A percentile compares a stretch with the other conserved stretches of the same genome.
Evolutionary conservation across 2,329 filamentous ascomycete species (phyloP).

Genomic region (Stemphylium vesicarium): DNA sequence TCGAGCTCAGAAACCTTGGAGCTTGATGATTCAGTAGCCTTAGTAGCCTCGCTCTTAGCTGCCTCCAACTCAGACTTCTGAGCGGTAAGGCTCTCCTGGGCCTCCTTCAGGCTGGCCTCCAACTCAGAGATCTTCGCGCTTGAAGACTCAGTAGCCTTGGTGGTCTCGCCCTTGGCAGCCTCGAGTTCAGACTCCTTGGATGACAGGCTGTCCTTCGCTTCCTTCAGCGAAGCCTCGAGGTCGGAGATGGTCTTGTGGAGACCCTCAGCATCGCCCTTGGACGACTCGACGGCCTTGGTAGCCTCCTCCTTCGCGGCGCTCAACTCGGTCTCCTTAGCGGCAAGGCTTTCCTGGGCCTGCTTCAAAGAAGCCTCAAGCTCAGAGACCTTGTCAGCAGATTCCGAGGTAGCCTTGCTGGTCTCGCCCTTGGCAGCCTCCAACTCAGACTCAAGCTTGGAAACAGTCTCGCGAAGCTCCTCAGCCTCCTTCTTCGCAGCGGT

Average conservation of each 20-base stretch:
- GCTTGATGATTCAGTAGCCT: constrained; percentile 25
- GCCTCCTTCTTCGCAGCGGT: constrained; percentile 21
- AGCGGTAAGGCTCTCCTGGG: constrained; percentile 27
- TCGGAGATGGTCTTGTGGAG: constrained; percentile 29
- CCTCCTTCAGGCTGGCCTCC: constrained; percentile 30
- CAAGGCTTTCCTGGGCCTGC: constrained; percentile 23
- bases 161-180: constrained; percentile 21
- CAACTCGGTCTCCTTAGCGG: constrained; percentile 33
- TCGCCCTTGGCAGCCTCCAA: constrained; percentile 24
- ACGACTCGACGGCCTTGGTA: constrained; percentile 25
- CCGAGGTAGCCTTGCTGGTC: constrained; percentile 24
- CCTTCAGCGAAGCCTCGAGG: constrained; percentile 22
- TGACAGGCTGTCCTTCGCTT: constrained; percentile 15
- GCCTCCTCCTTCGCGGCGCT: constrained; percentile 26
- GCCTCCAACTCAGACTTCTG: constrained; percentile 31
- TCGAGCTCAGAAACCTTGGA: constrained; percentile 33
- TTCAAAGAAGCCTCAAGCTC: constrained; percentile 33
- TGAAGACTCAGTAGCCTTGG: constrained; percentile 26
- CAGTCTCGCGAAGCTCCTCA: constrained; percentile 17
- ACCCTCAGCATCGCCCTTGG: constrained; percentile 21
- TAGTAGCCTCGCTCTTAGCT: constrained; percentile 22
- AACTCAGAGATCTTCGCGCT: constrained; percentile 30
- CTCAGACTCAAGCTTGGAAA: constrained; percentile 24
- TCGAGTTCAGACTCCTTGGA: constrained; percentile 25
- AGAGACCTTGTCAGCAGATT: constrained; percentile 28